These are phyloP conservation scores for Yarrowia hollandica DNA, from an alignment of 805 yeast species.

Conservation along the genomic window DNA sequence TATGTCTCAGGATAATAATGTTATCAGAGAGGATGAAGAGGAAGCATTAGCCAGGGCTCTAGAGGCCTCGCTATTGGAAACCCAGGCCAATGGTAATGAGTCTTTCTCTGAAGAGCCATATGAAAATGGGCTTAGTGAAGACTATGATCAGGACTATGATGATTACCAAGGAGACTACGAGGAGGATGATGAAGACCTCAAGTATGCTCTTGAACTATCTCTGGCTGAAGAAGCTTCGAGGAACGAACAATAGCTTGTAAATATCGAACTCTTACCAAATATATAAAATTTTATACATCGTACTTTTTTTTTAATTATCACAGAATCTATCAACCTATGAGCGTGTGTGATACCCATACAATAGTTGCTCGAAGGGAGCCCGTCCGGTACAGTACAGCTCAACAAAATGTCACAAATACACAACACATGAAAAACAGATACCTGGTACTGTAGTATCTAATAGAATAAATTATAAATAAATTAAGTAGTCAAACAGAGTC, in stretches of 20 bases:
- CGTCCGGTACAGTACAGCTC: no score
- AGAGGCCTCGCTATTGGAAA: neutral
- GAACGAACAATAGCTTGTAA: neutral
- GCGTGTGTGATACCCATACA: no score
- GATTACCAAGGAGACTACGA: neutral
- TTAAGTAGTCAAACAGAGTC: neutral
- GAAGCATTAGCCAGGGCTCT: slow-evolving; percentile 12
- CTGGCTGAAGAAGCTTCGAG: slow-evolving; percentile 22
- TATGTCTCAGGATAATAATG: slow-evolving; percentile 20
- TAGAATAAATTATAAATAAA: neutral
- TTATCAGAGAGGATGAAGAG: slow-evolving; percentile 17
- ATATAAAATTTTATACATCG: neutral
- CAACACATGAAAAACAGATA: no score
- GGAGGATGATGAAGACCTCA: slow-evolving; percentile 32
- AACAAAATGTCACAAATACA: no score
- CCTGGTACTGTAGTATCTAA: no score
- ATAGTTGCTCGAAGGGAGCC: no score
- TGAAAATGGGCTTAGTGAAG: neutral
- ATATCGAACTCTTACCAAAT: neutral
- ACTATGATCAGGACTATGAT: neutral
- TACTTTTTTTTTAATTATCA: no score
- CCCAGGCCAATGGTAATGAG: neutral
- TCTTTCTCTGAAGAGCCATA: slow-evolving; percentile 2
- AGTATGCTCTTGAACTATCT: slow-evolving; percentile 37
- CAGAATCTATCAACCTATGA: no score